A percentile compares a stretch with the other conserved stretches of the same genome.
phyloP scores from a whole-genome alignment of 1,284 basidiomycete genomes.

The Boletus mariae region DNA sequence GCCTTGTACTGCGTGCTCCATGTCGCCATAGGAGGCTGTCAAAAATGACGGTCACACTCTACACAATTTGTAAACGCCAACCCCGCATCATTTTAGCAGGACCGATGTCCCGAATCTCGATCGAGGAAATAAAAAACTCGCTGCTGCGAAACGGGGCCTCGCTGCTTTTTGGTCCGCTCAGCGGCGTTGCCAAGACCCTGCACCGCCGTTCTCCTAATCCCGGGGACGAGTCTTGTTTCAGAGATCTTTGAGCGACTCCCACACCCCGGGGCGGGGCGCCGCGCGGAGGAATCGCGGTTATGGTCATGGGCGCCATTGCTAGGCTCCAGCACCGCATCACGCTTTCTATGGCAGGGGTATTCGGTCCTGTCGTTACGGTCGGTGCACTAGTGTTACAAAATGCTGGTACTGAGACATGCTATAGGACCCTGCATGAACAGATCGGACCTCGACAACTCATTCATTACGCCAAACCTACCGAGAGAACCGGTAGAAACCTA shows the following conservation, averaged over 20 bases:
- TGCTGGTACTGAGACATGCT: neutral
- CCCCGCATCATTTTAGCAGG: conserved; percentile 23
- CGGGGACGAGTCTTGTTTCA: conserved; percentile 7
- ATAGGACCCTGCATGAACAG: neutral
- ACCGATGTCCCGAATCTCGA: conserved; percentile 30
- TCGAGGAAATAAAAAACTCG: conserved; percentile 19
- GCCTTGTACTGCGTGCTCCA: conserved; percentile 4
- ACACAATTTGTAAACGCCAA: conserved; percentile 13
- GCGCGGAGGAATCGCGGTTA: conserved; percentile 30
- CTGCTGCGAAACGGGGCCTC: conserved; percentile 30
- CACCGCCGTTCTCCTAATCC: conserved; percentile 14
- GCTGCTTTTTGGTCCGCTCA: conserved; percentile 28
- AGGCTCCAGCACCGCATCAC: too few species aligned
- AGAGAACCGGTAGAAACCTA: neutral
- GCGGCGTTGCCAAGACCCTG: conserved; percentile 31
- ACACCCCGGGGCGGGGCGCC: neutral
- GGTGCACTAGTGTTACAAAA: neutral
- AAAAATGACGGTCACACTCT: neutral
- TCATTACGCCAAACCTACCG: neutral
- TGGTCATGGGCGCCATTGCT: conserved; percentile 5
- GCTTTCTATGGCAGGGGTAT: too few species aligned
- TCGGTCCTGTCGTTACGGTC: neutral
- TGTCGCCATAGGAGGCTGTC: neutral
- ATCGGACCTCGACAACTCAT: conserved; percentile 7
- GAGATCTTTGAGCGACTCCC: conserved; percentile 6